Percentiles rank a stretch among this genome's conserved stretches.
These are phyloP conservation scores for Kodamaea suecica DNA, from an alignment of 1,139 yeast species.

Conservation along the genomic window DNA sequence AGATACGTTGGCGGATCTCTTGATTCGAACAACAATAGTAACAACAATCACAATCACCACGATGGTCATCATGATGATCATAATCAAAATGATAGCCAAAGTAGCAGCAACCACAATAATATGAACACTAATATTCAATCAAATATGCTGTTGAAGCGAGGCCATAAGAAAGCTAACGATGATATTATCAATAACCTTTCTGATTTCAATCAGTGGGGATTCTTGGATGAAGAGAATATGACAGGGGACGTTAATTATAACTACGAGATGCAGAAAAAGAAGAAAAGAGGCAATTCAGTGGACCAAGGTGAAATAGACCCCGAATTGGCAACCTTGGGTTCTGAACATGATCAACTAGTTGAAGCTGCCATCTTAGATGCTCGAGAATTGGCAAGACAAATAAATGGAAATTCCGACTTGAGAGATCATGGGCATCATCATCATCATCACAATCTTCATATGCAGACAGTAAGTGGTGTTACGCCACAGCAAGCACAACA, in stretches of 20 bases:
- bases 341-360: slow-evolving; percentile 59
- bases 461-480: slow-evolving; percentile 12
- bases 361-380: slow-evolving; percentile 69
- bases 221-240: slow-evolving; percentile 38
- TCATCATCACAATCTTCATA: slow-evolving; percentile 2
- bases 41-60: slow-evolving; percentile 3
- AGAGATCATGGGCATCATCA: not conserved
- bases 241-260: slow-evolving; percentile 15
- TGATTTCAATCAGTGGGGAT: slow-evolving; percentile 53
- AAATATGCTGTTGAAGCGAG: slow-evolving; percentile 1
- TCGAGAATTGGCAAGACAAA: slow-evolving; percentile 54
- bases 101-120: no score
- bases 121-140: no score
- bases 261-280: slow-evolving; percentile 7
- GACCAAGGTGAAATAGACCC: slow-evolving; percentile 52
- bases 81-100: no score
- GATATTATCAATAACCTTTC: slow-evolving; percentile 16
- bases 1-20: slow-evolving; percentile 63
- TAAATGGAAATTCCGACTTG: slow-evolving; percentile 10
- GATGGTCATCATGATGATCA: no score
- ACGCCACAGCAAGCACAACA: slow-evolving; percentile 19
- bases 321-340: slow-evolving; percentile 45
- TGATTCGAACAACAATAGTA: slow-evolving; percentile 17
- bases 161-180: slow-evolving; percentile 13
- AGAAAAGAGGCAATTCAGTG: slow-evolving; percentile 7